A percentile compares a stretch with the other conserved stretches of the same genome.
Conservation (phyloP, 2,329 filamentous ascomycete species). For the Aspergillus nomiae region DNA sequence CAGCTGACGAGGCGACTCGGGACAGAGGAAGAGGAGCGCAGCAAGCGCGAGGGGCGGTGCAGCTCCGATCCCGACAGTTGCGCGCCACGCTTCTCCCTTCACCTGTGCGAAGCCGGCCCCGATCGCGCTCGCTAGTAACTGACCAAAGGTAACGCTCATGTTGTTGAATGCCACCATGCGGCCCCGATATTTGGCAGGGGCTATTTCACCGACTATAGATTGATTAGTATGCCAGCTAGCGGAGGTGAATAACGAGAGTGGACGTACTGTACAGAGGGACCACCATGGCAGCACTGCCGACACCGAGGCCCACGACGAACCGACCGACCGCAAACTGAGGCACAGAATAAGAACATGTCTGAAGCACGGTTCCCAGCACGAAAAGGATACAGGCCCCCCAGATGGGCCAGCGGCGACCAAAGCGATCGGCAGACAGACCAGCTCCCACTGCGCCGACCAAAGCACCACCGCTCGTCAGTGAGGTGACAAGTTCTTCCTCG, state of each 20-base stretch:
- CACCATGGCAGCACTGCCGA: slow-evolving; percentile 52
- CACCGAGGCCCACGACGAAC: slow-evolving; percentile 52
- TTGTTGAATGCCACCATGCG: slow-evolving; percentile 2
- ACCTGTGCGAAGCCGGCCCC: neutral
- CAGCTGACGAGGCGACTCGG: neutral
- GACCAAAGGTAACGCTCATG: slow-evolving; percentile 1
- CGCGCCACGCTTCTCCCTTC: neutral
- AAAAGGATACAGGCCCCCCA: slow-evolving; percentile 50
- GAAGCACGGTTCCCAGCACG: slow-evolving; percentile 38
- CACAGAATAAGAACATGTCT: slow-evolving; percentile 38
- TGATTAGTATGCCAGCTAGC: neutral
- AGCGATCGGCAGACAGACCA: slow-evolving; percentile 63
- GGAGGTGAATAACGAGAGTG: too few relatives aligned
- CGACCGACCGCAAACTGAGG: slow-evolving; percentile 48
- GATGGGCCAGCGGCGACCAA: slow-evolving; percentile 66
- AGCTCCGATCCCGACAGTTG: neutral
- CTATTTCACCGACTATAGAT: neutral
- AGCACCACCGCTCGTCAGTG: slow-evolving; percentile 52
- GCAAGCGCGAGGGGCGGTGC: neutral
- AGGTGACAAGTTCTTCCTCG: slow-evolving; percentile 54
- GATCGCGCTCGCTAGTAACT: neutral
- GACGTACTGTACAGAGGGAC: slow-evolving; percentile 31
- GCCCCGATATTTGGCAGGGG: neutral
- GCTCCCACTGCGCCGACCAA: slow-evolving; percentile 46
- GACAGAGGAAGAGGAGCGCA: neutral